Percentiles rank a stretch among this genome's conserved stretches.
Evolutionary conservation across 1,284 basidiomycete genomes (phyloP).

Genomic region (Acaromyces ingoldii): DNA sequence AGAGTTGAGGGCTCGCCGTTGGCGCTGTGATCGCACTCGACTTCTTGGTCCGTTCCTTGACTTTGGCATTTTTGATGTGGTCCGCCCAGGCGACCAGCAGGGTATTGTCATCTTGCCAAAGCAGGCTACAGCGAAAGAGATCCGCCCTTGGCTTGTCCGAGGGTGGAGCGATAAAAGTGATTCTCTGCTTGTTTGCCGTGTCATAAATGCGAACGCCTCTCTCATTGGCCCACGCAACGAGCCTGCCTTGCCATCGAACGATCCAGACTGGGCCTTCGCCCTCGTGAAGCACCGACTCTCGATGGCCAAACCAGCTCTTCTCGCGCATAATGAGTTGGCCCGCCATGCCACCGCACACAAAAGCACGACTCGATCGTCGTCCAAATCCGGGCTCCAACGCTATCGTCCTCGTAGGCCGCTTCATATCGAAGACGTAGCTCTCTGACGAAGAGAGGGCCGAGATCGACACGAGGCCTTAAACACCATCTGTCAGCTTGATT

Average conservation of each 20-base stretch:
- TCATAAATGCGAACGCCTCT: slow-evolving; percentile 94
- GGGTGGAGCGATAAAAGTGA: slow-evolving; percentile 81
- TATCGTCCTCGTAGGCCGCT: slow-evolving; percentile 83
- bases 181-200: slow-evolving; percentile 68
- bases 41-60: slow-evolving; percentile 16
- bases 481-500: too few relatives aligned
- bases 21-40: neutral
- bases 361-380: slow-evolving; percentile 71
- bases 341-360: slow-evolving; percentile 89
- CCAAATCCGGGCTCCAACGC: slow-evolving; percentile 87
- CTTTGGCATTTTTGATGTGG: slow-evolving; percentile 74
- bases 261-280: slow-evolving; percentile 95
- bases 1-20: slow-evolving; percentile 17
- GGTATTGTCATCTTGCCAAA: slow-evolving; percentile 83
- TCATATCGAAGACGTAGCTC: slow-evolving; percentile 87
- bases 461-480: slow-evolving; percentile 75
- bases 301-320: slow-evolving; percentile 95
- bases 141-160: slow-evolving; percentile 79
- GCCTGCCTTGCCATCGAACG: slow-evolving; percentile 73
- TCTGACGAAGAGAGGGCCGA: slow-evolving; percentile 70
- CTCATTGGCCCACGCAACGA: slow-evolving; percentile 97
- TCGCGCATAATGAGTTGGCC: slow-evolving; percentile 80
- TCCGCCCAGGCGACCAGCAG: slow-evolving; percentile 93
- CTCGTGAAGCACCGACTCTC: slow-evolving; percentile 76
- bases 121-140: slow-evolving; percentile 81